Conservation (phyloP, 2,329 filamentous ascomycete genomes). For the Westerdykella ornata region DNA sequence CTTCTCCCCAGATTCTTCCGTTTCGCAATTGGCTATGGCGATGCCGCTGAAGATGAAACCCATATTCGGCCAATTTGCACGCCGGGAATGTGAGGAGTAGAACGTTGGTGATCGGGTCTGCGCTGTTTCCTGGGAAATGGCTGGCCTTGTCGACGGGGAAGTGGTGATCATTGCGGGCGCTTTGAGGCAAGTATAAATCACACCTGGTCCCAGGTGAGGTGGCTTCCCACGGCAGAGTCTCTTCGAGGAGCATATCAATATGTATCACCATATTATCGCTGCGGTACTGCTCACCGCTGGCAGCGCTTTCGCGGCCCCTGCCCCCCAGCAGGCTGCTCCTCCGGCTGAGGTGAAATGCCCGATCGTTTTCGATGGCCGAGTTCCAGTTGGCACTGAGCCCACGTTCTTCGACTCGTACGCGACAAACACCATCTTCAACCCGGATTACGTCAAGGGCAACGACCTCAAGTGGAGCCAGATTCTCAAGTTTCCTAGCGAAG, state of each 20-base stretch:
- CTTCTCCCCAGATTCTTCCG: conserved; percentile 14
- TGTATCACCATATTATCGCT: conserved; percentile 20
- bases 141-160: conserved; percentile 7
- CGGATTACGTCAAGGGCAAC: conserved; percentile 49
- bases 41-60: conserved; percentile 12
- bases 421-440: conserved; percentile 44
- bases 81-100: conserved; percentile 7
- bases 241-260: conserved; percentile 7
- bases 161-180: conserved; percentile 1
- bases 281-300: conserved; percentile 18
- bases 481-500: conserved; percentile 43
- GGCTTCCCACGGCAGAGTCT: not conserved
- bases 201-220: not conserved
- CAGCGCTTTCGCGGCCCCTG: conserved; percentile 21
- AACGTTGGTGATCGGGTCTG: not conserved
- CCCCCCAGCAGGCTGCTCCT: conserved; percentile 2
- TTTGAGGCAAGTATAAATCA: not conserved
- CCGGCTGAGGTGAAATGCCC: conserved; percentile 26
- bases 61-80: conserved; percentile 12
- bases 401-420: conserved; percentile 29
- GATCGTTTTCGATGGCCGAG: conserved; percentile 35
- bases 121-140: conserved; percentile 1
- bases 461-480: conserved; percentile 48
- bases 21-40: conserved; percentile 11
- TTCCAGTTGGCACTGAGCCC: conserved; percentile 20